A percentile compares a stretch with the other conserved stretches of the same genome.
Evolutionary conservation across 75 land plant genomes (phyloP).

Genomic region (Pinus tabuliformis): DNA sequence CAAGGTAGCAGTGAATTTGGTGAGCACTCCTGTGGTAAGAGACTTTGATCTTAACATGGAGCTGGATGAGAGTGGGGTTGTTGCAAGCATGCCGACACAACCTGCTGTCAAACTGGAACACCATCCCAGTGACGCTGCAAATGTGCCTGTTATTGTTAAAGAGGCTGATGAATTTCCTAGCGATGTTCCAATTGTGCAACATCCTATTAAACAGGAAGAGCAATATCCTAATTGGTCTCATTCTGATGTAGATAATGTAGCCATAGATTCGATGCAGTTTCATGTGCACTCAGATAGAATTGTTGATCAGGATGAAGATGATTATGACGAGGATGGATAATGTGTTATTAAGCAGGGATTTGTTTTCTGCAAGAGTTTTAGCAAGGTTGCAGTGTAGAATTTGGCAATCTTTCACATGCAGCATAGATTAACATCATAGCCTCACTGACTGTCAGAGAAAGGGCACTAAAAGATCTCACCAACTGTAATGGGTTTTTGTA

Average conservation of each 20-base stretch:
- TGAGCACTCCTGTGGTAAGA: constrained; percentile 18
- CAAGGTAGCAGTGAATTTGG: constrained; percentile 12
- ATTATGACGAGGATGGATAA: constrained; percentile 14
- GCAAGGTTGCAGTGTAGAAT: background rate
- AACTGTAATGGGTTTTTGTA: constrained; percentile 1
- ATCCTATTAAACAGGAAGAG: background rate
- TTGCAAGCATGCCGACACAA: constrained; percentile 12
- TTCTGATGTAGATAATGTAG: constrained; percentile 9
- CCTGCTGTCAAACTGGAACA: constrained; percentile 15
- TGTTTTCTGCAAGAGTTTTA: background rate
- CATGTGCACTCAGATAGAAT: constrained; percentile 6
- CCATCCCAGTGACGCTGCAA: background rate
- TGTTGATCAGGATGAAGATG: constrained; percentile 12
- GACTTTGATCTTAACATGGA: constrained; percentile 88
- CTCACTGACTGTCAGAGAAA: background rate
- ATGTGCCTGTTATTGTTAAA: background rate
- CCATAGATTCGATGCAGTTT: constrained; percentile 4
- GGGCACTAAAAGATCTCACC: background rate
- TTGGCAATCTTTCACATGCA: background rate
- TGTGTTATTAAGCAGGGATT: background rate
- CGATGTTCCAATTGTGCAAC: background rate
- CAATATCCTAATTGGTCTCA: constrained; percentile 10
- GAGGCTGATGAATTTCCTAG: background rate
- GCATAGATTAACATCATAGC: constrained; percentile 6
- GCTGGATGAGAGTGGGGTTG: constrained; percentile 66